Conservation (phyloP, 2,329 filamentous ascomycete species). For the Fusarium kyushuense region DNA sequence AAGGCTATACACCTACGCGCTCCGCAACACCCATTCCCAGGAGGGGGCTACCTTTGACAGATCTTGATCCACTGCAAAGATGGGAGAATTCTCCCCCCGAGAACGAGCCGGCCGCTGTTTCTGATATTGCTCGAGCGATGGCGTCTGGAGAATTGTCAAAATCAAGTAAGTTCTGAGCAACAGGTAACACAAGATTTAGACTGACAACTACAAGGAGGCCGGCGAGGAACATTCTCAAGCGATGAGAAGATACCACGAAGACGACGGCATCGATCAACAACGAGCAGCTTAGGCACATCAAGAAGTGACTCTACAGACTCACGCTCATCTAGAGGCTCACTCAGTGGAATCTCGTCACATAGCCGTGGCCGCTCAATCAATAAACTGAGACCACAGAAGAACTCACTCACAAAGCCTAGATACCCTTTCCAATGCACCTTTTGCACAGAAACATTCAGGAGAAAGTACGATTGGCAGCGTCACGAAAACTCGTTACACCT, state of each 20-base stretch:
- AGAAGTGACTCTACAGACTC: constrained; percentile 38
- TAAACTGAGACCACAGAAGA: constrained; percentile 21
- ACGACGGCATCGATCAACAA: constrained; percentile 26
- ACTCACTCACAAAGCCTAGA: constrained; percentile 14
- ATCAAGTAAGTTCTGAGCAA: constrained; percentile 4
- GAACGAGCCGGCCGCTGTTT: constrained; percentile 50
- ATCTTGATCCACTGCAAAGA: constrained; percentile 47
- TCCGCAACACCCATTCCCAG: constrained; percentile 52
- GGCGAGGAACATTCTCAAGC: constrained; percentile 27
- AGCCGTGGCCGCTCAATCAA: constrained; percentile 18
- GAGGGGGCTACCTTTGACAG: constrained; percentile 50
- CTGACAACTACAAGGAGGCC: constrained; percentile 47
- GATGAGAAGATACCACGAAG: constrained; percentile 19
- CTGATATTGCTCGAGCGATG: constrained; percentile 50
- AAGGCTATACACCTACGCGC: constrained; percentile 63
- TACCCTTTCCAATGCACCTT: constrained; percentile 58
- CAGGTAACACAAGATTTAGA: constrained; percentile 58
- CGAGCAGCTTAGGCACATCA: constrained; percentile 33
- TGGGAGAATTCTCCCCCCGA: constrained; percentile 53
- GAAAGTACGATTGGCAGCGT: constrained; percentile 61
- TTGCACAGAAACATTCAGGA: constrained; percentile 59
- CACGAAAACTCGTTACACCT: constrained; percentile 63
- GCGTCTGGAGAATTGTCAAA: constrained; percentile 27
- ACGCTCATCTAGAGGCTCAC: constrained; percentile 24
- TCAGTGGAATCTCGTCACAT: constrained; percentile 21